Base-by-base conservation (phyloP, 2,329 filamentous ascomycete species). In the Sarocladiaceae sp. region DNA sequence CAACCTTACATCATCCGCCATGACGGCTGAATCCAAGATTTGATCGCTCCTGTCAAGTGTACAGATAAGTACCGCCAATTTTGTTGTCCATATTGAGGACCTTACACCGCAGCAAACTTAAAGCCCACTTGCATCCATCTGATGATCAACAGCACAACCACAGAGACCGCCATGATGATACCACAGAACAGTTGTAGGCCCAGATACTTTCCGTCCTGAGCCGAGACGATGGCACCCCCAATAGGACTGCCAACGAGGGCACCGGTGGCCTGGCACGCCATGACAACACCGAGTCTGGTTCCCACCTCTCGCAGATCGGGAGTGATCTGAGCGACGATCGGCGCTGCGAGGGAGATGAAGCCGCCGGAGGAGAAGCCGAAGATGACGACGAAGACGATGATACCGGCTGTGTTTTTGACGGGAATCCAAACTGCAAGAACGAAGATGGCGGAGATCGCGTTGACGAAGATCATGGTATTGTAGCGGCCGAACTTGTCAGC, bases 331-430 rank as follows among this genome's bases (percentile, higher is more conserved):
- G 84, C 85, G 20, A 91, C 72, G 13, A 87, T 70, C 0, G 84
- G 77, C 0, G 87, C 83, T 0, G 74, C 73, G 17, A 90, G 69
- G 0, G 80, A 80, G 31, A 87, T 79, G 59, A 84, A 87, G 2
- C 80, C 80, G 12, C 87, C 87, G 0, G 81, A 84, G 13, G 77
- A 77, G 63, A 90, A 88, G 17, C 86, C 87, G 58, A 87, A 90
- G 6, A 88, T 66, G n/a, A 78, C 72, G 12, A 79, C 76, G 64
- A 88, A 90, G 31, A 82, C 72, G 48, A 89, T 76, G 53, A 85
- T 79, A 1, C 79, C 76, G 0, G 77, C 76, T 10, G 83, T 78
- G 33, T 71, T 71, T 3, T 68, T 70, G 50, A 70, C 74, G 2
- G 73, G 72, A 3, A 76, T 68, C 75, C 75, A 78, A 26, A 86